phyloP scores from a whole-genome alignment of 495 filamentous ascomycete genomes.

The Saxophila tyrrhenica region DNA sequence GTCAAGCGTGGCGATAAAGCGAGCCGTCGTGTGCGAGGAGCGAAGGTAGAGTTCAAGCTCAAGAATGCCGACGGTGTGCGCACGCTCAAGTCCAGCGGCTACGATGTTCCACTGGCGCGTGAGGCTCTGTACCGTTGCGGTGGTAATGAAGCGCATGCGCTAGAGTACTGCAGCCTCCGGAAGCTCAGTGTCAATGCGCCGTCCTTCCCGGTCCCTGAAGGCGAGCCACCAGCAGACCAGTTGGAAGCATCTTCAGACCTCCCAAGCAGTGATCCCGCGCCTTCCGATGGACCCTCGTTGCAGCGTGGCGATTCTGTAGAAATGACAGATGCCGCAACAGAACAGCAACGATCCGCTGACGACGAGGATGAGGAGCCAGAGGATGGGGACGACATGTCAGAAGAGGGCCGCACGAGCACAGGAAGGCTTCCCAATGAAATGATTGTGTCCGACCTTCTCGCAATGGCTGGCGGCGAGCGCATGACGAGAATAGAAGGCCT shows the following conservation, averaged over 20 bases:
- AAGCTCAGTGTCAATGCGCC: not conserved
- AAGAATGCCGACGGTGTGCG: constrained; percentile 26
- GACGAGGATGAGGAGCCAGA: not conserved
- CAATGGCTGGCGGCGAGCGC: constrained; percentile 5
- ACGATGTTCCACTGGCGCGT: constrained; percentile 47
- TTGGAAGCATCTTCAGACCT: not conserved
- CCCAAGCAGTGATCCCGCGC: not conserved
- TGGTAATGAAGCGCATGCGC: constrained; percentile 45
- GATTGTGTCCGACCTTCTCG: constrained; percentile 1
- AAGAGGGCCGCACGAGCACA: not conserved
- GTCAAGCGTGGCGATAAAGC: constrained; percentile 47
- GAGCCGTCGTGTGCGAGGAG: constrained; percentile 27
- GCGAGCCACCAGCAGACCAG: constrained; percentile 26
- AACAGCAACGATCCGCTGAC: not conserved
- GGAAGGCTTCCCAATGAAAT: not conserved
- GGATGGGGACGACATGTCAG: constrained; percentile 2
- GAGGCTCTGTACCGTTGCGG: constrained; percentile 79
- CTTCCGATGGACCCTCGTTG: not conserved
- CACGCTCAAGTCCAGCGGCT: constrained; percentile 42
- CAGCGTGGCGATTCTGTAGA: constrained; percentile 4
- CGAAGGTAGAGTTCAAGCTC: constrained; percentile 7
- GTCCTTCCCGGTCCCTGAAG: constrained; percentile 46
- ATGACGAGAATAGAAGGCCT: not conserved
- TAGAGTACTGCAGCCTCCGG: constrained; percentile 53
- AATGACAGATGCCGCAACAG: constrained; percentile 6